phyloP scores from a whole-genome alignment of 371 early-diverging fungal genomes.

The Circinella minor region DNA sequence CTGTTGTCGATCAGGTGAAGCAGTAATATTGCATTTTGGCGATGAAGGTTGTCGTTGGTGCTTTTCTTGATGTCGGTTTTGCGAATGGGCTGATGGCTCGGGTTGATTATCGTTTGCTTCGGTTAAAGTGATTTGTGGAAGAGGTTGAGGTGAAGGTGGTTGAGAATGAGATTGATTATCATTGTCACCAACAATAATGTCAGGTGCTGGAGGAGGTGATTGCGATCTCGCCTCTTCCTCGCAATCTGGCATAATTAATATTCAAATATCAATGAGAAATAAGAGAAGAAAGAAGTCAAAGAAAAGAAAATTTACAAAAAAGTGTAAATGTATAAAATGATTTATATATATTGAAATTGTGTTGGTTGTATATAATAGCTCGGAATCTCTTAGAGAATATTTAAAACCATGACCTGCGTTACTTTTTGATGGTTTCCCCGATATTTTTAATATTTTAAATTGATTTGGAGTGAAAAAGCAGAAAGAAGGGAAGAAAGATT shows the following conservation, averaged over 20 bases:
- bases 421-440: background rate
- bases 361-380: no score
- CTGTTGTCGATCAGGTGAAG: background rate
- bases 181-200: background rate
- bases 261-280: background rate
- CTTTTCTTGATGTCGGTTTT: conserved; percentile 14
- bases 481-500: no score
- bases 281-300: background rate
- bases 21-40: background rate
- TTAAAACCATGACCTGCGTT: conserved; percentile 3
- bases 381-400: background rate
- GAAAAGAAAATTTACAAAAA: background rate
- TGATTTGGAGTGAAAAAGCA: no score
- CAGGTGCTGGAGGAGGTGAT: background rate
- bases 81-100: conserved; percentile 11
- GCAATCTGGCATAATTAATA: conserved; percentile 26
- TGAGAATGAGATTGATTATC: background rate
- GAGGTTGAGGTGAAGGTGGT: conserved; percentile 15
- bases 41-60: background rate
- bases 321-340: background rate
- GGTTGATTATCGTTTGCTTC: conserved; percentile 17
- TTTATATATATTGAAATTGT: no score
- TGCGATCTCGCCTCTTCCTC: conserved; percentile 17
- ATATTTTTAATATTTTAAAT: no score
- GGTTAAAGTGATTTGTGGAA: conserved; percentile 50